phyloP scores from a whole-genome alignment of 805 yeast species.

The Saturnispora bothae region DNA sequence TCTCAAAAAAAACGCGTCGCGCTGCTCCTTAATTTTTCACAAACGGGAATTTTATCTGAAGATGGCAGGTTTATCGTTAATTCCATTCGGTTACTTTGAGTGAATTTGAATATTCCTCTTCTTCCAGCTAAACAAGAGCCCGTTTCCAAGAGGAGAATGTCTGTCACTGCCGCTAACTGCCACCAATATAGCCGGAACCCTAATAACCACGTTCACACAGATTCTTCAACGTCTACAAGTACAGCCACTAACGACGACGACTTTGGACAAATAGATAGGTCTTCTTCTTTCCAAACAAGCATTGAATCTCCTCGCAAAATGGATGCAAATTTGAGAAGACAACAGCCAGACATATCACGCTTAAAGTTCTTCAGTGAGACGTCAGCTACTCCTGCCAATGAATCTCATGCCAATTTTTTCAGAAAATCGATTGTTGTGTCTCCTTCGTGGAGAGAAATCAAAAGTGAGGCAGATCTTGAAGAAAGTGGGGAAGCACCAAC shows the following conservation, averaged over 20 bases:
- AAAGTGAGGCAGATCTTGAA: slow-evolving; percentile 7
- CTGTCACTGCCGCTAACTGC: neutral
- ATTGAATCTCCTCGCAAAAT: slow-evolving; percentile 21
- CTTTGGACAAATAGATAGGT: slow-evolving; percentile 23
- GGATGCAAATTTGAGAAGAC: neutral
- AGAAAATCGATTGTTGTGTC: slow-evolving; percentile 26
- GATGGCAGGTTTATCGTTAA: slow-evolving; percentile 3
- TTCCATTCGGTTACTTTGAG: neutral
- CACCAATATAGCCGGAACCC: neutral
- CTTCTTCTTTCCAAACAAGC: slow-evolving; percentile 30
- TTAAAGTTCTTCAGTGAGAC: slow-evolving; percentile 15
- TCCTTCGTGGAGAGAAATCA: slow-evolving; percentile 23
- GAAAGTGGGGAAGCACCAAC: slow-evolving; percentile 1
- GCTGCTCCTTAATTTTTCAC: neutral
- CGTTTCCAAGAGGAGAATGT: no score
- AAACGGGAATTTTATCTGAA: neutral
- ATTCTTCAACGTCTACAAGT: slow-evolving; percentile 23
- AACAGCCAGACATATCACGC: slow-evolving; percentile 4
- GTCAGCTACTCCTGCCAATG: slow-evolving; percentile 19
- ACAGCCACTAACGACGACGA: slow-evolving; percentile 28
- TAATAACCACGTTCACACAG: slow-evolving; percentile 1
- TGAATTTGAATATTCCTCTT: neutral
- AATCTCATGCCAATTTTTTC: slow-evolving; percentile 25
- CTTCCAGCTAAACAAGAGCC: neutral
- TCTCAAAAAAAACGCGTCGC: neutral